Conservation (phyloP, 495 filamentous ascomycete species). For the Aspergillus steynii region DNA sequence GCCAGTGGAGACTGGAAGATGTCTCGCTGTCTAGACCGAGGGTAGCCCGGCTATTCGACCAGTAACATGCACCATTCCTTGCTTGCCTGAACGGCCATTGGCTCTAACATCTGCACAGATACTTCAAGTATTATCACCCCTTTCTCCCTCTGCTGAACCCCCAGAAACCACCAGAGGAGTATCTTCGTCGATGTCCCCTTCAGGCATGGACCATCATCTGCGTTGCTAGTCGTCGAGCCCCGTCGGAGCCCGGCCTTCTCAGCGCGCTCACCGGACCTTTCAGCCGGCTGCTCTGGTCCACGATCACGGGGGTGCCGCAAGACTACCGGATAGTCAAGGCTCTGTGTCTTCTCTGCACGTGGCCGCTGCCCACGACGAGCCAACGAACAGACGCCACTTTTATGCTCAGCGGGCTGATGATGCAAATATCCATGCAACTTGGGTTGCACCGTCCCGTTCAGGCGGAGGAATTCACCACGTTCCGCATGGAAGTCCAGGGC, state of each 20-base stretch:
- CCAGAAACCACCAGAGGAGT: constrained; percentile 69
- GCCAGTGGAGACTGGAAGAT: constrained; percentile 45
- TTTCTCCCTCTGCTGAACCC: constrained; percentile 82
- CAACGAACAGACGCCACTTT: constrained; percentile 86
- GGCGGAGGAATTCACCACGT: constrained; percentile 85
- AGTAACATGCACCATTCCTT: constrained; percentile 28
- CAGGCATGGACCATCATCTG: constrained; percentile 87
- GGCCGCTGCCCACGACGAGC: constrained; percentile 86
- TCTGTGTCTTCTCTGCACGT: constrained; percentile 84
- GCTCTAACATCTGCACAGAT: constrained; percentile 41
- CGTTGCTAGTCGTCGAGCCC: constrained; percentile 75
- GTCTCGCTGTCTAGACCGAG: constrained; percentile 39
- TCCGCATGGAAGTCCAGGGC: constrained; percentile 76
- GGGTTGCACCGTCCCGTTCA: constrained; percentile 89
- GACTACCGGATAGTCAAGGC: constrained; percentile 89
- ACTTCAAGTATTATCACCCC: constrained; percentile 79
- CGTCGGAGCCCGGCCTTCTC: constrained; percentile 66
- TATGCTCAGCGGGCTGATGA: constrained; percentile 88
- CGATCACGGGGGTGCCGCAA: constrained; percentile 77
- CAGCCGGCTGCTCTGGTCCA: constrained; percentile 76
- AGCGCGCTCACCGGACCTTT: constrained; percentile 70
- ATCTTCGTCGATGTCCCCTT: constrained; percentile 70
- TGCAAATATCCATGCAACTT: constrained; percentile 89
- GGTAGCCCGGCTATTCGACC: constrained; percentile 45
- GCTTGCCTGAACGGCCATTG: background rate